Base-by-base conservation (phyloP, 371 early-diverging fungal genomes). In the Mucor irregularis region DNA sequence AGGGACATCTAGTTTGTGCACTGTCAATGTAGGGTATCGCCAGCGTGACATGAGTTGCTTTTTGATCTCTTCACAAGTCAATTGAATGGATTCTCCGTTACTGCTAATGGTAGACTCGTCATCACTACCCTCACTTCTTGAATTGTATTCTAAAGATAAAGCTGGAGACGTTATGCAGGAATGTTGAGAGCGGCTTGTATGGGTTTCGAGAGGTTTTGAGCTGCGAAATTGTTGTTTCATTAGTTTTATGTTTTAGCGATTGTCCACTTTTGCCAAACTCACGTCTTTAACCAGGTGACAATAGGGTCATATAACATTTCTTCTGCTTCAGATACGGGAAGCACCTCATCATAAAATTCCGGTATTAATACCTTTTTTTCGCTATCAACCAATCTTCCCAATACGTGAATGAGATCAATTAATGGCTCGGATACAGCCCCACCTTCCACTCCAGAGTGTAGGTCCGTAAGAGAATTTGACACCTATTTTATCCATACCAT, bases 361-460 rank as follows among this genome's bases (percentile, higher is more conserved):
- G 92, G 92, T 4, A 91, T 81, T 39, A 79, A 63, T 7, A 90
- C 85, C 4, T 74, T 72, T 49, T 84, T 86, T 40, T 83, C 71
- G 4, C 71, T 68, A 35, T 82, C 80, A n/a, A 82, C 73, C 29
- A 91, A 63, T 37, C 75, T 73, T 8, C 87, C 62, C 2, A 92
- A 64, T 0, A 91, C 71, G 48, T 89, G 83, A 24, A 91, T 74
- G 68, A 93, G 61, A 52, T 89, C 88, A 22, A 86, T 78, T 55
- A 93, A 62, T 14, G 93, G 93, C 46, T 93, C 91, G 9, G 81
- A 84, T 17, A 88, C 84, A 1, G 89, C 88, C n/a, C 93, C 93
- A 47, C 93, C 93, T 68, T 89, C 88, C 6, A 93, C 90, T 24
- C 93, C 93, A 16, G 93, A 89, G 68, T 93, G 93, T 11, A 89